Evolutionary conservation across 1,284 basidiomycete genomes (phyloP).

Genomic region (Psilocybe mexicana): DNA sequence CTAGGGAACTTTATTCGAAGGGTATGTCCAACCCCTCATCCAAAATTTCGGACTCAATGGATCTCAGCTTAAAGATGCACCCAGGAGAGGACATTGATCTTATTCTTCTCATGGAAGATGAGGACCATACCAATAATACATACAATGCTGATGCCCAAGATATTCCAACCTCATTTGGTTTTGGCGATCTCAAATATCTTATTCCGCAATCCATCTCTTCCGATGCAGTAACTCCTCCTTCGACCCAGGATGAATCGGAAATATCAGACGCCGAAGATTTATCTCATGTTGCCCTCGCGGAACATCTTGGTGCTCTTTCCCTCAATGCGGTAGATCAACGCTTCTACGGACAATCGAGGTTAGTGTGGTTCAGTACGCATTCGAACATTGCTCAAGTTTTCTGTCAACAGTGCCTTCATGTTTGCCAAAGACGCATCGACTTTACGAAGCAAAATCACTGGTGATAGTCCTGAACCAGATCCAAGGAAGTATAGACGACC

Average conservation of each 20-base stretch:
- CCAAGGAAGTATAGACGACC: constrained; percentile 28
- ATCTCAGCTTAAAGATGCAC: constrained; percentile 15
- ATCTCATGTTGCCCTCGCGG: constrained; percentile 34
- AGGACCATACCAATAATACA: neutral
- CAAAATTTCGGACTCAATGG: neutral
- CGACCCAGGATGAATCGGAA: constrained; percentile 14
- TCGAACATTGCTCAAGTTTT: neutral
- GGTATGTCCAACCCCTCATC: constrained; percentile 28
- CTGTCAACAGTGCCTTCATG: constrained; percentile 31
- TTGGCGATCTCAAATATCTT: constrained; percentile 15
- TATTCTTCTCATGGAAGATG: constrained; percentile 9
- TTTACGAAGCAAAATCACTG: constrained; percentile 47
- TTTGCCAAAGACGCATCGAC: constrained; percentile 52
- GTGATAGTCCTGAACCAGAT: constrained; percentile 17
- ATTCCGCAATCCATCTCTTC: constrained; percentile 17
- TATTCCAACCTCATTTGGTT: neutral
- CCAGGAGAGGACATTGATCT: constrained; percentile 22
- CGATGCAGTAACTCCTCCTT: constrained; percentile 6
- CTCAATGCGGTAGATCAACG: constrained; percentile 39
- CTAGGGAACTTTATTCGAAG: constrained; percentile 55
- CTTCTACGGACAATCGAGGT: constrained; percentile 66
- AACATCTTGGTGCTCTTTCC: constrained; percentile 37
- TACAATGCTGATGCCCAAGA: neutral
- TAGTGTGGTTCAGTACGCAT: constrained; percentile 23
- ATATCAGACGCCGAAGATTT: constrained; percentile 36